Evolutionary conservation across 2,329 filamentous ascomycete genomes (phyloP), one percentile per base, ranked within the genome.

Genomic region (Corynespora cassiicola): DNA sequence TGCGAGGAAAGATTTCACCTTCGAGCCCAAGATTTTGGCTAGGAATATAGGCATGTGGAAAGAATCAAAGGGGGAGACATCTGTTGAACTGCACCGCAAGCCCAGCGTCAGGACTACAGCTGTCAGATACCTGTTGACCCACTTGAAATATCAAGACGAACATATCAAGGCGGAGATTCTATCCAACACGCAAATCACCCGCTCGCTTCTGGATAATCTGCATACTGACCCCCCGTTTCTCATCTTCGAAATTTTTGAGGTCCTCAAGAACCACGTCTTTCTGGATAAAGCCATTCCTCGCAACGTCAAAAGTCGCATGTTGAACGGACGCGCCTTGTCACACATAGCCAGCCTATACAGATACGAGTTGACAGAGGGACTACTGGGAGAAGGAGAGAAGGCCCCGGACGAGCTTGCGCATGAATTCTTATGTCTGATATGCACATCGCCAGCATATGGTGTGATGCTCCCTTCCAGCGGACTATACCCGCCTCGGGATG

Each of bases 101-200:
- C 87, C 90, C 2, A 91, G 90, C 6, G 79, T 96, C 12, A 80
- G 94, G 36, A 89, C 88, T 2, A 90, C 91, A 59, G 87, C 91
- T 7, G 78, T 95, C 36, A 82, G 86, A 25, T 91, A 96, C 65
- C 74, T 96, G 21, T 71, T 96, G 43, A 83, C 86, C 16, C 85
- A 89, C 47, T 73, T 99, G 47, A 88, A 84, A 58, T 88, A 89
- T 54, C 79, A 96, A 39, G 84, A 88, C 47, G 75, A 84, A 5
- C 82, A 87, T 45, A 85, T 86, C 10, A 95, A 95, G 68, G 84
- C 79, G 44, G 91, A 96, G 56, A 79, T 99, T 5, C 73, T 99
- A 22, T 86, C 84, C 22, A 88, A 95, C 59, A 80, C 81, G 47
- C 74, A 86, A 46, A 72, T 90, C 12, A 78, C 87, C 18, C 78